A percentile compares a stretch with the other conserved stretches of the same genome.
These are phyloP conservation scores for Teratosphaeria pseudoeucalypti DNA, from an alignment of 2,329 filamentous ascomycete genomes.

Conservation along the genomic window DNA sequence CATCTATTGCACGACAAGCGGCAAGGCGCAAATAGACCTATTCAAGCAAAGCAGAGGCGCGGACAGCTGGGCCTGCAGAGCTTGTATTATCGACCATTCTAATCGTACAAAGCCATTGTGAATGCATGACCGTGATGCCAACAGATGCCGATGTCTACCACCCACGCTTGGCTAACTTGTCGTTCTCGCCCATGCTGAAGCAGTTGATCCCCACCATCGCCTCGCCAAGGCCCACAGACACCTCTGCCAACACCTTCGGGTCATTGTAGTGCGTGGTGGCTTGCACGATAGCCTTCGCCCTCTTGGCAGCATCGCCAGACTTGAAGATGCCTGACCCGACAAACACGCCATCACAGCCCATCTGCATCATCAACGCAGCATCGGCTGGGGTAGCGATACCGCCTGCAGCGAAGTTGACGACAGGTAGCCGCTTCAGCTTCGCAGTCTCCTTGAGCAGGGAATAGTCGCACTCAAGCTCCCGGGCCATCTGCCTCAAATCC, in stretches of 20 bases:
- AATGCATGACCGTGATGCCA: too few species aligned
- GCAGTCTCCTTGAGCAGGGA: slow-evolving; percentile 77
- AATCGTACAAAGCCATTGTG: background rate
- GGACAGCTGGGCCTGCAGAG: background rate
- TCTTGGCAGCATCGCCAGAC: slow-evolving; percentile 77
- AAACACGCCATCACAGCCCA: slow-evolving; percentile 96
- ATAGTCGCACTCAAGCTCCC: slow-evolving; percentile 69
- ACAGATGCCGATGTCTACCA: slow-evolving; percentile 46
- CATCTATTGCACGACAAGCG: too few species aligned
- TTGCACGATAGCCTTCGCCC: slow-evolving; percentile 88
- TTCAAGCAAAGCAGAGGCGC: background rate
- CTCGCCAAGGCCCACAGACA: slow-evolving; percentile 83
- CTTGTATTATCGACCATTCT: background rate
- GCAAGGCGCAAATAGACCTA: background rate
- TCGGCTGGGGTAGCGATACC: slow-evolving; percentile 98
- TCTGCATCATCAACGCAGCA: slow-evolving; percentile 97
- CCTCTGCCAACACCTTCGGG: slow-evolving; percentile 72
- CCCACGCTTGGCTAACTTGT: slow-evolving; percentile 76
- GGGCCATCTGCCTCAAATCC: slow-evolving; percentile 67
- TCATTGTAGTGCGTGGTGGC: slow-evolving; percentile 88
- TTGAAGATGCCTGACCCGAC: slow-evolving; percentile 98
- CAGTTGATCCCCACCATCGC: slow-evolving; percentile 96
- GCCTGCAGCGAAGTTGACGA: slow-evolving; percentile 97
- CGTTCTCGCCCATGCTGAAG: slow-evolving; percentile 60
- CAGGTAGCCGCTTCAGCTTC: slow-evolving; percentile 75